Evolutionary conservation across 2,329 filamentous ascomycete species (phyloP).

Genomic region (Fusarium sp.): DNA sequence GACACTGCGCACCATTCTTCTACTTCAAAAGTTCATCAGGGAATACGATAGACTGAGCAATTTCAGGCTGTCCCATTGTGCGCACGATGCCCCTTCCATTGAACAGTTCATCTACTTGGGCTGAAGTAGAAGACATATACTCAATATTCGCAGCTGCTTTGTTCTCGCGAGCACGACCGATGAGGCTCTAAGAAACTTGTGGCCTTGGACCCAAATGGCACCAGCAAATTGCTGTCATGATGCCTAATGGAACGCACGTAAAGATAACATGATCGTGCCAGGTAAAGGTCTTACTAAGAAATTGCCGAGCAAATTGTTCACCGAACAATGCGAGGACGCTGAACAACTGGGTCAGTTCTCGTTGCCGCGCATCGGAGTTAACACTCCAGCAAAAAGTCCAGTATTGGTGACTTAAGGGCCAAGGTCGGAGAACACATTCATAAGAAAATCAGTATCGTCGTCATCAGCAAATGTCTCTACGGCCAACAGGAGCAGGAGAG

Average conservation of each 20-base stretch:
- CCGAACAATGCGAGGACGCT: background rate
- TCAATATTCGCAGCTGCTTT: background rate
- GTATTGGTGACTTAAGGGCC: background rate
- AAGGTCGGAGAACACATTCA: background rate
- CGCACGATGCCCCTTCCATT: background rate
- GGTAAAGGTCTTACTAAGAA: background rate
- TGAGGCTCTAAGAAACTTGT: background rate
- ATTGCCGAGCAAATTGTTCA: background rate
- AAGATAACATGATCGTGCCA: background rate
- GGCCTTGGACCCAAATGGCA: background rate
- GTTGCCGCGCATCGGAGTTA: too few relatives aligned
- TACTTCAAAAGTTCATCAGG: background rate
- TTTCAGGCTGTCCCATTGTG: background rate
- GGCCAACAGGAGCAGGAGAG: background rate
- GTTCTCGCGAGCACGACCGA: background rate
- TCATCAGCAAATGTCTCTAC: background rate
- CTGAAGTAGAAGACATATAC: background rate
- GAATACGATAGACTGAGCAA: background rate
- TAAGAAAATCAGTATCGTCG: background rate
- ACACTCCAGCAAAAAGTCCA: background rate
- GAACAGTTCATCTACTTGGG: background rate
- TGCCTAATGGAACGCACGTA: background rate
- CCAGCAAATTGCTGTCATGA: background rate
- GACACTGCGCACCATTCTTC: background rate
- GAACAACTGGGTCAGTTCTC: fast-evolving